phyloP scores from a whole-genome alignment of 1,284 basidiomycete species.

The Anthracocystis walkeri region DNA sequence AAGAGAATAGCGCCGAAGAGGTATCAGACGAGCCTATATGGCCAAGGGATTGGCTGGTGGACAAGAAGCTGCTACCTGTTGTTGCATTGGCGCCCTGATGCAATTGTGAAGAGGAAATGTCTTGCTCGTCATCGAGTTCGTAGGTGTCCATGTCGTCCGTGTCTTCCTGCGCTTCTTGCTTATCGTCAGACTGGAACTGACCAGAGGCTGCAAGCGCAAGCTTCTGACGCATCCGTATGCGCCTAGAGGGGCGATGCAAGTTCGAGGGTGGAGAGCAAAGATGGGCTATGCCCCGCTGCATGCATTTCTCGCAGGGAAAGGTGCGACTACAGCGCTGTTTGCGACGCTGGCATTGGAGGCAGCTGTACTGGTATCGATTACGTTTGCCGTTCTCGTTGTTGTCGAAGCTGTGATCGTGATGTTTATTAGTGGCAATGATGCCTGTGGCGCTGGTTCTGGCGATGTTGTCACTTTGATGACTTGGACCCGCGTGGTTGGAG shows the following conservation, averaged over 20 bases:
- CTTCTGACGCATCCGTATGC: constrained; percentile 41
- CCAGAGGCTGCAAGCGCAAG: constrained; percentile 14
- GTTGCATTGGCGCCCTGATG: neutral
- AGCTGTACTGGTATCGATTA: constrained; percentile 51
- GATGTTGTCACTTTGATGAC: neutral
- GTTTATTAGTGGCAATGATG: neutral
- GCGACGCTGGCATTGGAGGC: constrained; percentile 44
- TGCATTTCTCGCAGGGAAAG: constrained; percentile 45
- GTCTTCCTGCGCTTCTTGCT: constrained; percentile 12
- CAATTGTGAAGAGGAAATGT: constrained; percentile 2
- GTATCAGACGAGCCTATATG: neutral
- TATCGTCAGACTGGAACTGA: neutral
- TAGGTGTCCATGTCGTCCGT: constrained; percentile 35
- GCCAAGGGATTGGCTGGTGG: neutral
- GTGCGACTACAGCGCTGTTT: constrained; percentile 47
- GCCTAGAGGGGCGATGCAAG: constrained; percentile 36
- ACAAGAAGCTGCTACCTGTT: neutral
- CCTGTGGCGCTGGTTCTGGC: constrained; percentile 7
- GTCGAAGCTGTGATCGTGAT: constrained; percentile 19
- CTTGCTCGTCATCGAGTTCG: constrained; percentile 38
- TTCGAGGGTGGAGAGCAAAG: constrained; percentile 41
- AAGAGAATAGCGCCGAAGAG: neutral
- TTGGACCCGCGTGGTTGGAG: constrained; percentile 3
- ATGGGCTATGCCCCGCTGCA: constrained; percentile 44
- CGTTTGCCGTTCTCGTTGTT: constrained; percentile 30